These are phyloP conservation scores for Schwanniomyces vanrijiae DNA, from an alignment of 805 yeast species.

Conservation along the genomic window DNA sequence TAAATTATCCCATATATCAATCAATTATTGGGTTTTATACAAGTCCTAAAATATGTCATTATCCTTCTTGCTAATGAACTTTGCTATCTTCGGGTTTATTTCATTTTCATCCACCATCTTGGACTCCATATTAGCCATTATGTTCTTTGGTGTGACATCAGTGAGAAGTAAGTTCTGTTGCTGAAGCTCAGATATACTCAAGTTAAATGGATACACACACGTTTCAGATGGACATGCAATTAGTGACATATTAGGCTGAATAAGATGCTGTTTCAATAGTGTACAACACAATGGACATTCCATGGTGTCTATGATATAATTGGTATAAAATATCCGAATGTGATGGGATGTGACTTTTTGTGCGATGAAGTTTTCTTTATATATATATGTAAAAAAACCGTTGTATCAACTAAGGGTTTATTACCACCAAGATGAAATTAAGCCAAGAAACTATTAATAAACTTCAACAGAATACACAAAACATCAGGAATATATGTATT, in stretches of 20 bases:
- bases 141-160: conserved; percentile 19
- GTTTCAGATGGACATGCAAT: conserved; percentile 26
- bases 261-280: conserved; percentile 21
- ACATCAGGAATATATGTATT: conserved; percentile 87
- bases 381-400: neutral
- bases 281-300: conserved; percentile 30
- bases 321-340: neutral
- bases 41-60: conserved; percentile 7
- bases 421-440: conserved; percentile 43
- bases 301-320: conserved; percentile 10
- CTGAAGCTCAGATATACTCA: conserved; percentile 27
- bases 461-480: conserved; percentile 67
- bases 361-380: neutral
- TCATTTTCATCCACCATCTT: conserved; percentile 23
- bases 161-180: conserved; percentile 18
- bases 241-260: conserved; percentile 25
- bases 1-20: no score
- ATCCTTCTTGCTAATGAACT: conserved; percentile 23
- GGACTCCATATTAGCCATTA: conserved; percentile 23
- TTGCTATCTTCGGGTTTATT: conserved; percentile 24
- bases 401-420: neutral
- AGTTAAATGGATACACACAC: conserved; percentile 35
- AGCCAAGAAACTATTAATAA: conserved; percentile 62
- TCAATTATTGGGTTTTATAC: no score
- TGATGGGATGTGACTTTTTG: neutral